Evolutionary conservation across 768 basidiomycete species (phyloP).

Genomic region (Boletus rex-veris): DNA sequence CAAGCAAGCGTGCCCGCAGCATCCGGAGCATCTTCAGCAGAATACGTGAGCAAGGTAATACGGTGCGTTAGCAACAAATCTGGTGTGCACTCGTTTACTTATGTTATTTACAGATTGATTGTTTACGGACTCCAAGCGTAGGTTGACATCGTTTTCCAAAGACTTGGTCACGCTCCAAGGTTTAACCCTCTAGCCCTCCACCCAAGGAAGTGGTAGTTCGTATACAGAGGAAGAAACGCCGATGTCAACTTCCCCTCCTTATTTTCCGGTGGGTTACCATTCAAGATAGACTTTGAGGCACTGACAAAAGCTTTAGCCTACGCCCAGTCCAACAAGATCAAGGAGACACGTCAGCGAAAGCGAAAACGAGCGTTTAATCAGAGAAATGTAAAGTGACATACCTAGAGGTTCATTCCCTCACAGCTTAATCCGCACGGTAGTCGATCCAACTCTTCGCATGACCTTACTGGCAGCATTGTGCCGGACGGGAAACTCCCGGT

Average conservation of each 20-base stretch:
- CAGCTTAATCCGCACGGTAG: slow-evolving; percentile 5
- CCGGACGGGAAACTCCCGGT: slow-evolving; percentile 13
- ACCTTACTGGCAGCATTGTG: slow-evolving; percentile 14
- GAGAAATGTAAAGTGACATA: slow-evolving; percentile 8
- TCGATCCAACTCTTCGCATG: slow-evolving; percentile 5
- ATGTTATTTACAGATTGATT: neutral
- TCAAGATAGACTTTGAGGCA: neutral
- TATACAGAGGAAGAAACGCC: neutral
- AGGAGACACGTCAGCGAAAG: neutral
- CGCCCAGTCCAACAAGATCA: slow-evolving; percentile 1
- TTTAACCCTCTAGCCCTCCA: slow-evolving; percentile 1
- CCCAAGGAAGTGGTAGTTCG: neutral
- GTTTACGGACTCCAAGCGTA: slow-evolving; percentile 3
- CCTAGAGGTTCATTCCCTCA: neutral
- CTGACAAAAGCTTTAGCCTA: neutral
- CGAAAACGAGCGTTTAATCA: slow-evolving; percentile 3
- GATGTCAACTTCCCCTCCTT: neutral
- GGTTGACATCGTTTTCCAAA: neutral
- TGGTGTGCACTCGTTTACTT: neutral
- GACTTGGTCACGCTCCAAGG: neutral
- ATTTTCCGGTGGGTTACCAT: neutral
- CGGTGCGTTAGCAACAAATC: slow-evolving; percentile 1
- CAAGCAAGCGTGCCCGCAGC: neutral
- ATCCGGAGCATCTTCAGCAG: neutral
- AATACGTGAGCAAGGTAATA: neutral